These are phyloP conservation scores for Huntiella abstrusa DNA, from an alignment of 2,329 filamentous ascomycete species.

Conservation along the genomic window DNA sequence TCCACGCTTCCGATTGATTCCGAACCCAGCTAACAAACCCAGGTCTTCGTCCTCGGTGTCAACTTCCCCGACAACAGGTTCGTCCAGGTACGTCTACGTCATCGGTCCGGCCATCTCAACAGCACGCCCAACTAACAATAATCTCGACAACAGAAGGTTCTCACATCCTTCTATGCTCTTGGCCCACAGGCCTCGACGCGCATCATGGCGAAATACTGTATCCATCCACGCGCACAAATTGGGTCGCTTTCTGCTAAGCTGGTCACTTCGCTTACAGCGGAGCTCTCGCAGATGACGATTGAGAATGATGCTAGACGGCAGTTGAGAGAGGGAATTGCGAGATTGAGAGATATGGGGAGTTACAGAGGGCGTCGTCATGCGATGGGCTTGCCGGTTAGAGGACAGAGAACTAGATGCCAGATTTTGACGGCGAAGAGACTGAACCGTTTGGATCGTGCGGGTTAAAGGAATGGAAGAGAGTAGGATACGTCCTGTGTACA, in stretches of 20 bases:
- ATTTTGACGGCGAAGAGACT: slow-evolving; percentile 41
- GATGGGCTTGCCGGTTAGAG: slow-evolving; percentile 77
- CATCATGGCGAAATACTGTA: slow-evolving; percentile 75
- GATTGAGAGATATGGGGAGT: slow-evolving; percentile 76
- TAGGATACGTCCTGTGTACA: background rate
- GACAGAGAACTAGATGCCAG: slow-evolving; percentile 71
- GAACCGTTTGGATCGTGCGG: slow-evolving; percentile 35
- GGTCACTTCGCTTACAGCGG: slow-evolving; percentile 62
- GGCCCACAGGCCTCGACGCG: slow-evolving; percentile 49
- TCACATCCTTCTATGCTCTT: slow-evolving; percentile 74
- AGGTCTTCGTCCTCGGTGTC: slow-evolving; percentile 74
- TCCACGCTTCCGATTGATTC: background rate
- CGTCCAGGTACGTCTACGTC: slow-evolving; percentile 47
- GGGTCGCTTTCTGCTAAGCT: slow-evolving; percentile 58
- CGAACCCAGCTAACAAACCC: background rate
- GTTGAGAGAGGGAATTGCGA: slow-evolving; percentile 66
- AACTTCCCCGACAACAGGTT: slow-evolving; percentile 72
- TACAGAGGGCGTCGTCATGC: slow-evolving; percentile 83
- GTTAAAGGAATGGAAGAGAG: slow-evolving; percentile 15
- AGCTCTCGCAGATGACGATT: slow-evolving; percentile 80
- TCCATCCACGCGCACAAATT: slow-evolving; percentile 67
- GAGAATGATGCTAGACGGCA: slow-evolving; percentile 70
- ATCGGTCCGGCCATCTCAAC: background rate
- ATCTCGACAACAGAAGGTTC: slow-evolving; percentile 35
- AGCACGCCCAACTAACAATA: background rate